Evolutionary conservation across 2,329 filamentous ascomycete species (phyloP).

Genomic region (Talaromyces sp.): DNA sequence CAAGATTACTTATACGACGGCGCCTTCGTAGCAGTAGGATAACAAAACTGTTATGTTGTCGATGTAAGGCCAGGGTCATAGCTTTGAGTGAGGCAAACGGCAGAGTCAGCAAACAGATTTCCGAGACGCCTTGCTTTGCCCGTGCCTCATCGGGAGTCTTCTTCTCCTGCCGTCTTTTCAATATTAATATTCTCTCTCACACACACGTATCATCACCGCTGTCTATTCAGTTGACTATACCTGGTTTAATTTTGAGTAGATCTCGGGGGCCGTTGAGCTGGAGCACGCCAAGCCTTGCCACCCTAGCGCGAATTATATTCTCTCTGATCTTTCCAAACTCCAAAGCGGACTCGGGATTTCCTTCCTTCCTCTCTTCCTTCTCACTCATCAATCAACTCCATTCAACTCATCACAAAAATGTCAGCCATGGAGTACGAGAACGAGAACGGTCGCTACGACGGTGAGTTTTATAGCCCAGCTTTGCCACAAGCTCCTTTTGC

Average conservation of each 20-base stretch:
- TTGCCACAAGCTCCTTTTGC: neutral
- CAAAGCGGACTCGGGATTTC: neutral
- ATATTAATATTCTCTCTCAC: too few relatives aligned
- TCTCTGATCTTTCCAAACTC: neutral
- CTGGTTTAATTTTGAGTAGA: neutral
- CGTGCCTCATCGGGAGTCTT: neutral
- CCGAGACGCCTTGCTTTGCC: neutral
- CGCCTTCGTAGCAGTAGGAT: neutral
- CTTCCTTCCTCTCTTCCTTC: neutral
- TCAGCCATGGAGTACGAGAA: constrained; percentile 62
- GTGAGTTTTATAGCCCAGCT: constrained; percentile 43
- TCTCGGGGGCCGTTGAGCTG: neutral
- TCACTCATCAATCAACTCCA: constrained; percentile 11
- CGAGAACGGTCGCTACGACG: constrained; percentile 64
- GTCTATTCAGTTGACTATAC: neutral
- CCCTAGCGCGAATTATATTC: constrained; percentile 12
- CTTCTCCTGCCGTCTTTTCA: neutral
- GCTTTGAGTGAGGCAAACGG: neutral
- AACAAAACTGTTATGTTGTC: neutral
- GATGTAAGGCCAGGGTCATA: neutral
- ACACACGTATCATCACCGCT: neutral
- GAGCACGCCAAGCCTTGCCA: constrained; percentile 14
- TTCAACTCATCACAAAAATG: constrained; percentile 30
- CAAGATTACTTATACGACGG: neutral
- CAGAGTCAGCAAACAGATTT: neutral